Percentiles rank a stretch among this genome's conserved stretches.
phyloP scores from a whole-genome alignment of 768 basidiomycete genomes.

The Gyrodon lividus region DNA sequence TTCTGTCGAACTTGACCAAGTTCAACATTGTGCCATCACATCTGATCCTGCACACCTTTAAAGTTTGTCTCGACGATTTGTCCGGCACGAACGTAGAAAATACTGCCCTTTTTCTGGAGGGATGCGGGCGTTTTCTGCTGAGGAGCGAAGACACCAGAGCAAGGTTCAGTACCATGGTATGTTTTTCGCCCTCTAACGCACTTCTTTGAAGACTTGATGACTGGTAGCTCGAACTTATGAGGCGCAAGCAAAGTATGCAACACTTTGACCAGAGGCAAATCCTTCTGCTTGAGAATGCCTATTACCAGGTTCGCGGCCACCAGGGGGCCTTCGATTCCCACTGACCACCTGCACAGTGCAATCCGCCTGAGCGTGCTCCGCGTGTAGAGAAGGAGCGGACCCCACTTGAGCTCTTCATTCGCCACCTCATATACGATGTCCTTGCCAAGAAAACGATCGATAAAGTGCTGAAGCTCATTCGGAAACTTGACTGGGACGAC shows the following conservation, averaged over 20 bases:
- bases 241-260: conserved; percentile 89
- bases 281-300: conserved; percentile 93
- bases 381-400: conserved; percentile 82
- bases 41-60: conserved; percentile 92
- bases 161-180: conserved; percentile 86
- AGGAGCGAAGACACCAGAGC: conserved; percentile 85
- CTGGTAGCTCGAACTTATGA: conserved; percentile 84
- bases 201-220: conserved; percentile 10
- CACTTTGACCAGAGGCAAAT: conserved; percentile 91
- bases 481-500: conserved; percentile 97
- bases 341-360: conserved; percentile 61
- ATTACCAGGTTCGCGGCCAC: conserved; percentile 72
- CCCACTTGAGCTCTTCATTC: conserved; percentile 90
- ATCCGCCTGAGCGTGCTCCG: conserved; percentile 91
- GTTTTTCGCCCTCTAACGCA: conserved; percentile 4
- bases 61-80: conserved; percentile 96
- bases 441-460: conserved; percentile 92
- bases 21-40: conserved; percentile 89
- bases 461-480: conserved; percentile 88
- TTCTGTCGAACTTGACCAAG: conserved; percentile 91
- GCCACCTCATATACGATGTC: conserved; percentile 92
- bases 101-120: conserved; percentile 85
- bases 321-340: conserved; percentile 1
- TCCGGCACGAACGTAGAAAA: conserved; percentile 92
- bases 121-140: conserved; percentile 89